Evolutionary conservation across 2,329 filamentous ascomycete genomes (phyloP).

Genomic region (Onygenales sp.): DNA sequence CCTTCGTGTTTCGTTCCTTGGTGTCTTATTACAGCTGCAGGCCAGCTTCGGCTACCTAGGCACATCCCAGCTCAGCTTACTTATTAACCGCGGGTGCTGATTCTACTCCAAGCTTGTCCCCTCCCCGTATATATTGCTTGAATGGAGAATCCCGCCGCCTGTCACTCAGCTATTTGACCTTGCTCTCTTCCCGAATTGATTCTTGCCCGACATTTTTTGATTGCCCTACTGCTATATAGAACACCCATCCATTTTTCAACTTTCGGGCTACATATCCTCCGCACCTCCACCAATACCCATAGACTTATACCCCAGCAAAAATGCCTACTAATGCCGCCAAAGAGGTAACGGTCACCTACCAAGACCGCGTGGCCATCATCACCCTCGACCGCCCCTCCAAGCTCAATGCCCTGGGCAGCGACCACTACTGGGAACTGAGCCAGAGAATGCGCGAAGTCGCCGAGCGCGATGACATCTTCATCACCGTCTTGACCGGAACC

Average conservation of each 20-base stretch:
- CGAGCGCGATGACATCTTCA: conserved; percentile 64
- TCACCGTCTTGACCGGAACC: conserved; percentile 75
- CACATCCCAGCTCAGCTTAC: background rate
- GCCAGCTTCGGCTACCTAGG: background rate
- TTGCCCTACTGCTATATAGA: too few relatives aligned
- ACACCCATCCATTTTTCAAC: too few relatives aligned
- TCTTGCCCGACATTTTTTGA: too few relatives aligned
- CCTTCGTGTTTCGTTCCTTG: background rate
- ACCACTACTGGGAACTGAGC: conserved; percentile 69
- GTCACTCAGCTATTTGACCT: too few relatives aligned
- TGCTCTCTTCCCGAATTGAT: too few relatives aligned
- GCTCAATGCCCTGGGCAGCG: conserved; percentile 68
- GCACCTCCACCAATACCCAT: background rate
- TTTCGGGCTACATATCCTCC: too few relatives aligned
- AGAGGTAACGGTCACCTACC: conserved; percentile 51
- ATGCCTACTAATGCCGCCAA: background rate
- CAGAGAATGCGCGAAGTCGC: conserved; percentile 68
- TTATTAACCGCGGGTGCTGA: background rate
- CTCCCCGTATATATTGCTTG: too few relatives aligned
- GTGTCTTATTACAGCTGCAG: conserved; percentile 1
- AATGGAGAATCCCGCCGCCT: too few relatives aligned
- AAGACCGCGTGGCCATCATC: conserved; percentile 67
- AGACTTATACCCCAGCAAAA: background rate
- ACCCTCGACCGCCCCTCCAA: conserved; percentile 79
- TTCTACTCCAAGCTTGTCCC: background rate